Conservation (phyloP, 2,329 filamentous ascomycete species). For the Ophiostoma novo-ulmi region DNA sequence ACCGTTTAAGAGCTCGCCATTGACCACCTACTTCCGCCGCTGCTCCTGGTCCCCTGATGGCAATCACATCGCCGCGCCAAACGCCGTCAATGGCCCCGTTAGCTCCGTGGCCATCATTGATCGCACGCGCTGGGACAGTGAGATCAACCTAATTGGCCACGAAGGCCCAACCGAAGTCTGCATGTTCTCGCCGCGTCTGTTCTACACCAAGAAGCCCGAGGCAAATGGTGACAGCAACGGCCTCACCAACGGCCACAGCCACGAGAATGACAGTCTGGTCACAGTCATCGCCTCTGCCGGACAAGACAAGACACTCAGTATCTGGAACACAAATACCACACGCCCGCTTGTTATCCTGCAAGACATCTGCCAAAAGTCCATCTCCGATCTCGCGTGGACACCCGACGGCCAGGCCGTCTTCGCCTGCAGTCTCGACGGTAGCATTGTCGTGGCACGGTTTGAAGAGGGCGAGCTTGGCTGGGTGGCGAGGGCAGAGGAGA, state of each 20-base stretch:
- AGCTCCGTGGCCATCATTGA: conserved; percentile 96
- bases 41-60: conserved; percentile 98
- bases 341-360: conserved; percentile 85
- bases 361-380: conserved; percentile 82
- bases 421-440: conserved; percentile 82
- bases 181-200: conserved; percentile 90
- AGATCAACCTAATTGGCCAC: conserved; percentile 95
- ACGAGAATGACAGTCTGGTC: conserved; percentile 47
- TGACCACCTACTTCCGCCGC: conserved; percentile 93
- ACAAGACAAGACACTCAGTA: conserved; percentile 90
- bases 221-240: conserved; percentile 48
- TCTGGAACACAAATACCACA: conserved; percentile 97
- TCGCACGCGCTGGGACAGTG: conserved; percentile 85
- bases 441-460: conserved; percentile 76
- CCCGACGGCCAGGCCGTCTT: conserved; percentile 86
- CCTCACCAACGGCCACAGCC: conserved; percentile 36
- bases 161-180: conserved; percentile 96
- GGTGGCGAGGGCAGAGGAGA: conserved; percentile 79
- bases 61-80: conserved; percentile 92
- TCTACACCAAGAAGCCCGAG: conserved; percentile 64
- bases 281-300: conserved; percentile 96
- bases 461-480: conserved; percentile 84
- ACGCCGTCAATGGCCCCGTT: conserved; percentile 94
- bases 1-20: conserved; percentile 83
- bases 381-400: conserved; percentile 90